Percentiles rank a stretch among this genome's conserved stretches.
phyloP scores from a whole-genome alignment of 2,329 filamentous ascomycete genomes.

The Exophiala aquamarina region DNA sequence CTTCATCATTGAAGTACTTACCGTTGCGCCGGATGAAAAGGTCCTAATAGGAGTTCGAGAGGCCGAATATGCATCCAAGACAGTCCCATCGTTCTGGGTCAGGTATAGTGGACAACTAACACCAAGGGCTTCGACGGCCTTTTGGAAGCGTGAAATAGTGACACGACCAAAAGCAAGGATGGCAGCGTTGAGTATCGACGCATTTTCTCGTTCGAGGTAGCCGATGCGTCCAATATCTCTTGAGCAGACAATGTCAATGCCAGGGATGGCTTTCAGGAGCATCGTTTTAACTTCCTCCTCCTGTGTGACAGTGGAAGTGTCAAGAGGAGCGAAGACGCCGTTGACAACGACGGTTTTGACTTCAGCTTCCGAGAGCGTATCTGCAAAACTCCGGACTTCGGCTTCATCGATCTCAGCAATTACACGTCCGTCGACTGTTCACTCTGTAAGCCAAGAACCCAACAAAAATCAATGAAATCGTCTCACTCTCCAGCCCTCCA shows the following conservation, averaged over 20 bases:
- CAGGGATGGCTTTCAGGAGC: constrained; percentile 36
- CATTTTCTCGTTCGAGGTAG: constrained; percentile 61
- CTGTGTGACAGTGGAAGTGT: constrained; percentile 38
- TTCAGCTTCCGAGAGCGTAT: constrained; percentile 41
- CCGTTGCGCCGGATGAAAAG: constrained; percentile 63
- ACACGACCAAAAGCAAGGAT: constrained; percentile 58
- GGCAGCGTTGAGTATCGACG: constrained; percentile 62
- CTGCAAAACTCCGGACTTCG: constrained; percentile 39
- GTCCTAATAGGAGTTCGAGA: constrained; percentile 59
- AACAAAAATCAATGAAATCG: too few relatives aligned
- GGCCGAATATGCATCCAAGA: constrained; percentile 49
- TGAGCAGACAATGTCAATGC: constrained; percentile 45
- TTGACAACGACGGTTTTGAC: constrained; percentile 42
- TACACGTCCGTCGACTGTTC: constrained; percentile 44
- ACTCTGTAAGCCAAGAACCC: too few relatives aligned
- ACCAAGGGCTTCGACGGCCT: constrained; percentile 50
- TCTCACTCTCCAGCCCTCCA: constrained; percentile 44
- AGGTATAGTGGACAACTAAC: constrained; percentile 58
- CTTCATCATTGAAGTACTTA: constrained; percentile 43
- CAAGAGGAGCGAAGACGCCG: constrained; percentile 48
- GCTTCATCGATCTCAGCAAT: constrained; percentile 38
- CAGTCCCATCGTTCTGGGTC: constrained; percentile 51
- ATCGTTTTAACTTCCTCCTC: constrained; percentile 43
- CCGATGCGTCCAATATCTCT: constrained; percentile 40
- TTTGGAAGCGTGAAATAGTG: constrained; percentile 57